Conservation (phyloP, 306 rosid species). For the Lagenaria siceraria region DNA sequence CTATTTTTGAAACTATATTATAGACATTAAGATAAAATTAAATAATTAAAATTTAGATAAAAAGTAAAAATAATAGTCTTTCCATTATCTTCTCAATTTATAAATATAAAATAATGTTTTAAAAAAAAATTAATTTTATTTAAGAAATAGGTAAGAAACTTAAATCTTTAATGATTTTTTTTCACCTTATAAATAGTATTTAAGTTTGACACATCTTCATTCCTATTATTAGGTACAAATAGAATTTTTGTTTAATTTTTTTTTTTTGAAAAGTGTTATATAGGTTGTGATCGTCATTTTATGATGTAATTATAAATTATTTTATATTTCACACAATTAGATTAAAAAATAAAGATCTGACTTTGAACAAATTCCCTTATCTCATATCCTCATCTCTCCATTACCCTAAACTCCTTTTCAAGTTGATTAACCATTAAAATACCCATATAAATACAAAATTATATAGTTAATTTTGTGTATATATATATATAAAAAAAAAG, state of each 20-base stretch:
- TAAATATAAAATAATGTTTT: too few relatives aligned
- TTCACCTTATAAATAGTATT: not conserved
- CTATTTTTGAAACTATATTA: too few relatives aligned
- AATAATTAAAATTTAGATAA: too few relatives aligned
- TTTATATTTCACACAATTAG: not conserved
- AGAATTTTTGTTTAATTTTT: not conserved
- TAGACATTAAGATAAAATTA: too few relatives aligned
- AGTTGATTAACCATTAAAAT: not conserved
- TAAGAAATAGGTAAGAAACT: too few relatives aligned
- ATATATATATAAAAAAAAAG: too few relatives aligned
- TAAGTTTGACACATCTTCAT: not conserved
- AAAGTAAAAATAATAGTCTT: too few relatives aligned
- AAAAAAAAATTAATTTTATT: too few relatives aligned
- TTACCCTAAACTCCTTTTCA: not conserved
- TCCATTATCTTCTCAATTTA: too few relatives aligned
- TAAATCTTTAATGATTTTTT: not conserved
- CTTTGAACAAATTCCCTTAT: not conserved
- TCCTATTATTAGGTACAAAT: not conserved
- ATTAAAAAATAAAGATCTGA: not conserved
- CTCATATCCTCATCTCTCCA: constrained; percentile 3
- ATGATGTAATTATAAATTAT: not conserved
- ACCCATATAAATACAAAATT: not conserved
- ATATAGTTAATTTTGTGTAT: not conserved
- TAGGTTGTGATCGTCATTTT: not conserved
- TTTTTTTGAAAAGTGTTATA: not conserved